phyloP scores from a whole-genome alignment of 2,329 filamentous ascomycete species.

The Verticillium nonalfalfae region DNA sequence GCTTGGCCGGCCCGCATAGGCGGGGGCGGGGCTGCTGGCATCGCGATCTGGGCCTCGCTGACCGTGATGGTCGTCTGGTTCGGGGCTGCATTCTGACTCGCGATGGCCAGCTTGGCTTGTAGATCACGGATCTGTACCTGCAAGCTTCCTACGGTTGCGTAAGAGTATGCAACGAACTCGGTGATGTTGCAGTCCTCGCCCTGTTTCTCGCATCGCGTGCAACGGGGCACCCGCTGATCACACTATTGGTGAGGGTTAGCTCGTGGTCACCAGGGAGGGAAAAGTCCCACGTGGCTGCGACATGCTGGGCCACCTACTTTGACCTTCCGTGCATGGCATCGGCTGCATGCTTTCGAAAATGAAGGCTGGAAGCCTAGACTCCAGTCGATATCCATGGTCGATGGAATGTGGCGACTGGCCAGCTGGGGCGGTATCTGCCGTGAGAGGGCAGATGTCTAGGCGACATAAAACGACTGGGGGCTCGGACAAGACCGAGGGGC shows the following conservation, averaged over 20 bases:
- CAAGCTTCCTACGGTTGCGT: slow-evolving; percentile 7
- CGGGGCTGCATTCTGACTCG: neutral
- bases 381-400: neutral
- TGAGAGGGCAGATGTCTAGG: neutral
- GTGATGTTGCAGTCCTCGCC: slow-evolving; percentile 13
- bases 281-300: neutral
- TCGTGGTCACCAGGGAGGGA: neutral
- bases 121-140: slow-evolving; percentile 5
- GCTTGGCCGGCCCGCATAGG: neutral
- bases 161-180: slow-evolving; percentile 11
- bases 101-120: slow-evolving; percentile 1
- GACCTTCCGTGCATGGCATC: slow-evolving; percentile 13
- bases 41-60: neutral
- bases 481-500: neutral
- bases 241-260: slow-evolving; percentile 2
- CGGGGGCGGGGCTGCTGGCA: neutral
- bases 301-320: slow-evolving; percentile 12
- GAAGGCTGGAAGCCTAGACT: slow-evolving; percentile 1
- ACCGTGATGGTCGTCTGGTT: neutral
- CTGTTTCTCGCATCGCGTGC: slow-evolving; percentile 7
- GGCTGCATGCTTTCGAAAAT: slow-evolving; percentile 8
- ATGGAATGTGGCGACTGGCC: neutral
- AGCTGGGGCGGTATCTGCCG: neutral
- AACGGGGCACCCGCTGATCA: slow-evolving; percentile 20
- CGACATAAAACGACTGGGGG: neutral